Percentiles rank a stretch among this genome's conserved stretches.
Conservation (phyloP, 192 early-diverging fungal species). For the Borealophlyctis nickersoniae region DNA sequence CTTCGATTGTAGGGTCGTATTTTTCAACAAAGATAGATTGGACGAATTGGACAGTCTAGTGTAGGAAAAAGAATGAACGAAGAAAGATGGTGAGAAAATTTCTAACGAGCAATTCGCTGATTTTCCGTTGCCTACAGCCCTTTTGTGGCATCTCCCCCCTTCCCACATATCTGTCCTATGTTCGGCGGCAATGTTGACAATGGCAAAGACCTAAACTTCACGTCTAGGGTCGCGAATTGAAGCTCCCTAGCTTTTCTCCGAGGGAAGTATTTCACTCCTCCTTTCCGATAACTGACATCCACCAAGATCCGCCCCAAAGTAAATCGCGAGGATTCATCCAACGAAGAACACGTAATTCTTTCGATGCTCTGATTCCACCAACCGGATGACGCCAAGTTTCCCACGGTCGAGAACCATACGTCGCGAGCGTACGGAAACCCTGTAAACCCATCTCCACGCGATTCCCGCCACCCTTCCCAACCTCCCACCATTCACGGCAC, state of each 20-base stretch:
- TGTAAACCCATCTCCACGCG: no score
- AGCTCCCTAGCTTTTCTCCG: no score
- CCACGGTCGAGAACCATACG: no score
- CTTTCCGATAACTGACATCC: no score
- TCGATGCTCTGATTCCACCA: no score
- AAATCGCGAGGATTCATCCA: no score
- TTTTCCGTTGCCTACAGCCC: neutral
- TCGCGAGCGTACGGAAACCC: no score
- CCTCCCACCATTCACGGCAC: slow-evolving; percentile 9
- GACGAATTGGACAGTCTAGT: slow-evolving; percentile 61
- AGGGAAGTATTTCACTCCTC: no score
- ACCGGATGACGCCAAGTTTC: no score
- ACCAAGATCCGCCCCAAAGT: no score
- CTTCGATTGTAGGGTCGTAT: slow-evolving; percentile 99
- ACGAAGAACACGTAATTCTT: no score
- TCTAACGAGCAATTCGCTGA: neutral
- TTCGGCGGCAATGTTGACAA: neutral
- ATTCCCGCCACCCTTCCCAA: neutral
- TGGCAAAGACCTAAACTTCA: neutral
- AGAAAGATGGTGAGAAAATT: slow-evolving; percentile 2
- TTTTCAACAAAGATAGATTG: slow-evolving; percentile 79
- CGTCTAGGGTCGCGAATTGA: no score
- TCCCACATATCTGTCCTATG: neutral
- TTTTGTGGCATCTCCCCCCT: neutral
- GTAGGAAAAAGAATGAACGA: slow-evolving; percentile 14